Evolutionary conservation across 2,329 filamentous ascomycete species (phyloP), one percentile per base, ranked within the genome.

Genomic region (Coniochaeta sp.): DNA sequence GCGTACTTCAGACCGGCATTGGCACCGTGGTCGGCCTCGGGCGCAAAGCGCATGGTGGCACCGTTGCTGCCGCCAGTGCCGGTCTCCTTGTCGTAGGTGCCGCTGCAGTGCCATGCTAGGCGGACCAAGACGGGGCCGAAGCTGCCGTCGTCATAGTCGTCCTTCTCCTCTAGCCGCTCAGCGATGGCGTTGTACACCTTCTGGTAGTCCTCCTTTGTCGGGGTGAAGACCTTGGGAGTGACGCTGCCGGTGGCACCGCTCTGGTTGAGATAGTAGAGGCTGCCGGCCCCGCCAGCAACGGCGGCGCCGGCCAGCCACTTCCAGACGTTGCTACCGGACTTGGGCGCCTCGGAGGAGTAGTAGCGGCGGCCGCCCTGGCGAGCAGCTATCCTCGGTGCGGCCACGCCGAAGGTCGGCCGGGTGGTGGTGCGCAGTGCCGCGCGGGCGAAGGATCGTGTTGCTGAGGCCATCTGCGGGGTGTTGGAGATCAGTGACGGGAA

Each of bases 111-210:
- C 93, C 95, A 98, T 63, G 91, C 93, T 67, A 98, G 84, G 70
- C 93, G 87, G 65, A 98, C 78, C 60, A 98, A 81, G 63, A 98
- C 92, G 31, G 93, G 95, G 61, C 92, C 93, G 73, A 96, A 98
- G 79, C 89, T 95, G 67, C 95, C 93, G 74, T 99, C 93, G 71
- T 98, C 93, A 74, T 98, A 98, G 67, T 97, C 89, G 68, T 95
- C 91, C 72, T 96, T 87, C 78, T 97, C 90, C 75, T 95, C 88
- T 60, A 98, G 80, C 63, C 82, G 82, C 71, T 81, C 77, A 60
- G 93, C 93, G 68, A 98, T 87, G 71, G 88, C 88, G 74, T 97
- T 85, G 81, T 98, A 98, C 59, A 98, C 91, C 76, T 90, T 89
- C 81, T 97, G 92, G 81, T 96, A 98, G 77, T 99, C 92, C 69